Evolutionary conservation across 192 early-diverging fungal genomes (phyloP), one percentile per base, ranked within the genome.

Genomic region (Cladochytrium replicatum): DNA sequence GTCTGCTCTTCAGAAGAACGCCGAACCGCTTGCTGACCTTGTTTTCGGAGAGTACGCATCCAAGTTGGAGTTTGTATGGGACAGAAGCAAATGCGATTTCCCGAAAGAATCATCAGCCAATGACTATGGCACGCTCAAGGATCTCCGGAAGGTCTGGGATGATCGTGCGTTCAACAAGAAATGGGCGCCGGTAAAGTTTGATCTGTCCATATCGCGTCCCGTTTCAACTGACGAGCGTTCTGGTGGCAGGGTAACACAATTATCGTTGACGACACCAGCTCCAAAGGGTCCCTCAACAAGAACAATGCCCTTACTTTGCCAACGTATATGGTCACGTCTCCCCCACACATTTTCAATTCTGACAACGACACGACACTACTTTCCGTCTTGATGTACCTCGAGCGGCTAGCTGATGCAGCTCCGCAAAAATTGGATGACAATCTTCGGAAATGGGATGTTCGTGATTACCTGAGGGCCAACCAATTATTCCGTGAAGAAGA

Each of bases 191-290:
- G 54, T 57, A 50, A 42, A 5, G 52, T 7, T 6, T 46, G 4
- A 19, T 9, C 3, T 44, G 13, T 2, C 46, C 41, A 19, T 4
- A n/a, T 11, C 5, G 8, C 9, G 2, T 32, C 4, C n/a, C 46
- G 15, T 29, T 2, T 29, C 2, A n/a, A n/a, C n/a, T n/a, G n/a
- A 4, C n/a, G 17, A 26, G 25, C 6, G 25, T 17, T 2, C 15
- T 43, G 32, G 11, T 23, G 27, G 15, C 15, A 23, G 40, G 41
- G 4, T 46, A 72, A 72, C 42, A 72, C 69, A 1, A 68, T 72
- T 31, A 34, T 72, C 8, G 9, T 72, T 13, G 69, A 72, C 47
- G 69, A 72, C 51, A 54, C 61, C 3, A 28, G 46, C 0, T 31
- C 19, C 8, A 72, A 72, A 54, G 60, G 62, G 1, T 30, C 38